phyloP scores from a whole-genome alignment of 768 basidiomycete species.

The Psilocybe cubensis region DNA sequence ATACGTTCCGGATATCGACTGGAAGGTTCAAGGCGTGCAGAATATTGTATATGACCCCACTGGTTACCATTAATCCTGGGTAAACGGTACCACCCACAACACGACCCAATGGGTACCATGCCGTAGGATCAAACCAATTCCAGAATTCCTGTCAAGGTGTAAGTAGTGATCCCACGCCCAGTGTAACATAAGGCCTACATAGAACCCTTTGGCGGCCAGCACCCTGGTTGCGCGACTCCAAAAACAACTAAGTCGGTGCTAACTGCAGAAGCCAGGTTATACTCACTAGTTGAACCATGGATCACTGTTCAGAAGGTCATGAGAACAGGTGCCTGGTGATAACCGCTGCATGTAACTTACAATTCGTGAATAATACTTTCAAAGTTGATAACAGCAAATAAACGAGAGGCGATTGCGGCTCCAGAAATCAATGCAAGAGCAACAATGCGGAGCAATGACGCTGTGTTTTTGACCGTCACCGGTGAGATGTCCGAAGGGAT shows the following conservation, averaged over 20 bases:
- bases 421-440: constrained; percentile 90
- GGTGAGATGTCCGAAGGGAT: constrained; percentile 73
- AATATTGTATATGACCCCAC: constrained; percentile 93
- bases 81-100: constrained; percentile 99
- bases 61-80: constrained; percentile 97
- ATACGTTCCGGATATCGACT: constrained; percentile 96
- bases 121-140: constrained; percentile 99
- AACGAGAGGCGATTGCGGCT: constrained; percentile 92
- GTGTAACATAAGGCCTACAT: constrained; percentile 57
- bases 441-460: constrained; percentile 88
- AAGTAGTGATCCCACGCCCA: not conserved
- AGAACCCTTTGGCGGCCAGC: constrained; percentile 91
- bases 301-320: constrained; percentile 56
- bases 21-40: constrained; percentile 90
- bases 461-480: constrained; percentile 81
- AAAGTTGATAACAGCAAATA: constrained; percentile 97
- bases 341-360: constrained; percentile 50
- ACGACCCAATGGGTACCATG: constrained; percentile 98
- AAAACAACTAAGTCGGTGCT: constrained; percentile 16
- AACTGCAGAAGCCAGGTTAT: constrained; percentile 8
- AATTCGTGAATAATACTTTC: constrained; percentile 99
- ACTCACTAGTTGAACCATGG: constrained; percentile 99
- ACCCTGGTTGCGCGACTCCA: constrained; percentile 90
- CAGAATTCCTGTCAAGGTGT: constrained; percentile 82
- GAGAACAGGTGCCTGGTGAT: constrained; percentile 11